Evolutionary conservation across 495 filamentous ascomycete species (phyloP), one percentile per base, ranked within the genome.

Genomic region (Tetracladium setigerum): DNA sequence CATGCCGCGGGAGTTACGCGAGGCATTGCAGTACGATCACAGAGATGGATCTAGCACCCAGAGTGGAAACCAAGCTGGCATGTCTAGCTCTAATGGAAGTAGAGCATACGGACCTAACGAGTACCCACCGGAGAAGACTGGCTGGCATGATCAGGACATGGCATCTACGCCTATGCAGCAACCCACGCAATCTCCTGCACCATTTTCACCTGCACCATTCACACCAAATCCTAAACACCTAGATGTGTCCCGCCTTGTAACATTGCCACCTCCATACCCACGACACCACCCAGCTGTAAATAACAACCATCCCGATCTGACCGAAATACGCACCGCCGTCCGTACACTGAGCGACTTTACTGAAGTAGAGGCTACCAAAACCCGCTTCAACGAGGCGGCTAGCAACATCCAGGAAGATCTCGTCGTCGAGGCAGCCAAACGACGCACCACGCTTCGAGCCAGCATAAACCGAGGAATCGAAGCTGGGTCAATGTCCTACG

Each of bases 241-340:
- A 12, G 92, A 98, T 54, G 85, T 98, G 22, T 95, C 92, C 4
- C 76, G 92, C 2, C 73, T 98, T 1, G 83, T 98, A 1, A 98
- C 92, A 0, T 71, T 98, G 1, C 92, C 95, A 7, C 92, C 88
- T 5, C 87, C 92, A 1, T 97, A 90, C 61, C 92, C 92, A 2
- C 78, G 89, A 13, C 88, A 96, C 61, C 83, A 96, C 57, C 92
- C 92, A 11, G 92, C 92, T 5, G 86, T 96, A 40, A 95, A 94
- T 61, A 98, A 98, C 58, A 88, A 80, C 57, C 92, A 98, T 60
- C 92, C 92, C 0, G 83, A 92, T 45, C 75, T 98, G 8, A 75
- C 89, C 0, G 72, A 82, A 0, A 87, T 88, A 18, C 78, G 92
- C 30, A 81, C 73, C 7, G 68, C 81, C 0, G 84, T 95, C 14